Evolutionary conservation across 495 filamentous ascomycete species (phyloP), one percentile per base, ranked within the genome.

Genomic region (Daldinia concentrica): DNA sequence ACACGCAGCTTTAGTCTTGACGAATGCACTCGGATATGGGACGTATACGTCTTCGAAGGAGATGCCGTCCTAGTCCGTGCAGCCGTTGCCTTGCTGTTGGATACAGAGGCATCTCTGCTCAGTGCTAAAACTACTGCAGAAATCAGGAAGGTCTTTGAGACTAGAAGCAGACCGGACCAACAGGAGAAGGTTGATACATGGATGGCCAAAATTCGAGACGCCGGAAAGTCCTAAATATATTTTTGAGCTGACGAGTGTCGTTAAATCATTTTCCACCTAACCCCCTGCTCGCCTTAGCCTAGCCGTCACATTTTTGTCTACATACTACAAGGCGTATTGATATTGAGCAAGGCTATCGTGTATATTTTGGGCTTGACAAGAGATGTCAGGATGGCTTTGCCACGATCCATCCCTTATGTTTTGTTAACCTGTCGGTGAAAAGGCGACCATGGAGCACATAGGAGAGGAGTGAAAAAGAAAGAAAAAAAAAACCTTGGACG

Each of bases 41-140:
- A 99, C 75, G 91, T 97, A 27, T 95, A 93, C 82, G 90, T 95
- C 2, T 97, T 98, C 64, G 95, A 99, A 77, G 94, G 94, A 3
- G 95, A 98, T 72, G 85, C 87, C 8, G 85, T 93, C 14, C 83
- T 97, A 11, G 88, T 98, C 24, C 86, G 95, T 2, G 89, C 92
- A 0, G 91, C 88, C 0, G 89, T 98, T 5, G 95, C 90, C 3
- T 76, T 93, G 34, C 79, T 97, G 5, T 81, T 86, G 3, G 76
- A 78, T 22, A 78, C 73, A 17, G 83, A 84, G 70, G 81, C 81
- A 75, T 56, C 75, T 9, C 74, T 84, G 4, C 75, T 85, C 4
- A 75, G 77, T n/a, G 72, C 81, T 4, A 74, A 72, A 27, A 77
- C 68, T 0, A 56, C 72, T 2, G 66, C 50, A 0, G 82, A 85